Conservation (phyloP, 192 early-diverging fungal genomes). For the Dissophora globulifera region DNA sequence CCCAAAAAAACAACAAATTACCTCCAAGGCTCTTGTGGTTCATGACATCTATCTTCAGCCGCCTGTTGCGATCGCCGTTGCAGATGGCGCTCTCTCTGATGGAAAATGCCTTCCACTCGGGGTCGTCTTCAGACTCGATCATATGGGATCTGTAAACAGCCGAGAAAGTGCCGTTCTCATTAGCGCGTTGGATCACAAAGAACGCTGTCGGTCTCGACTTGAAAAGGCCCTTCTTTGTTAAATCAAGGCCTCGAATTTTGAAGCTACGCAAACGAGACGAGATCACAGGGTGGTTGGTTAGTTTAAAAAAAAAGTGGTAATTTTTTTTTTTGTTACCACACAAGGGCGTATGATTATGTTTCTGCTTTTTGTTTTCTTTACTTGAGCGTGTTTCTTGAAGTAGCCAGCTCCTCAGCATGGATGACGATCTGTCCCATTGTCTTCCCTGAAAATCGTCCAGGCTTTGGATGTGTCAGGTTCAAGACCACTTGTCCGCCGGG, state of each 20-base stretch:
- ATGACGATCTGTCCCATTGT: constrained; percentile 53
- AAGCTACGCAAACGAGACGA: constrained; percentile 28
- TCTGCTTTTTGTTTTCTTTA: constrained; percentile 32
- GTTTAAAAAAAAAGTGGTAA: too few relatives aligned
- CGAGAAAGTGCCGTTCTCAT: constrained; percentile 45
- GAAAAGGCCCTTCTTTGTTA: constrained; percentile 41
- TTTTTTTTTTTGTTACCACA: too few relatives aligned
- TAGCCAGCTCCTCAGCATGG: constrained; percentile 52
- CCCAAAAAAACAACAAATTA: constrained; percentile 1
- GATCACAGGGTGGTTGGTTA: too few relatives aligned
- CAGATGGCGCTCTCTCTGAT: constrained; percentile 42
- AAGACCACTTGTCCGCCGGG: constrained; percentile 2
- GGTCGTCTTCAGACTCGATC: constrained; percentile 10
- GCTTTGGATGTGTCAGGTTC: constrained; percentile 11
- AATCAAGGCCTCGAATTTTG: constrained; percentile 46
- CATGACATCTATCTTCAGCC: constrained; percentile 36
- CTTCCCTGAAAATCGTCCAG: not conserved
- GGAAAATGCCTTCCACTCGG: constrained; percentile 32
- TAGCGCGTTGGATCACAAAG: constrained; percentile 50
- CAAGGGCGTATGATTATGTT: too few relatives aligned
- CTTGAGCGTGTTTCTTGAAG: constrained; percentile 40
- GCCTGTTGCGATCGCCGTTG: constrained; percentile 43
- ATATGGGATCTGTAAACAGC: constrained; percentile 42
- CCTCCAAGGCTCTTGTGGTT: constrained; percentile 39
- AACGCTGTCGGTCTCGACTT: constrained; percentile 37